A percentile compares a stretch with the other conserved stretches of the same genome.
phyloP scores from a whole-genome alignment of 2,329 filamentous ascomycete species.

The Pestalotiopsis sp. region DNA sequence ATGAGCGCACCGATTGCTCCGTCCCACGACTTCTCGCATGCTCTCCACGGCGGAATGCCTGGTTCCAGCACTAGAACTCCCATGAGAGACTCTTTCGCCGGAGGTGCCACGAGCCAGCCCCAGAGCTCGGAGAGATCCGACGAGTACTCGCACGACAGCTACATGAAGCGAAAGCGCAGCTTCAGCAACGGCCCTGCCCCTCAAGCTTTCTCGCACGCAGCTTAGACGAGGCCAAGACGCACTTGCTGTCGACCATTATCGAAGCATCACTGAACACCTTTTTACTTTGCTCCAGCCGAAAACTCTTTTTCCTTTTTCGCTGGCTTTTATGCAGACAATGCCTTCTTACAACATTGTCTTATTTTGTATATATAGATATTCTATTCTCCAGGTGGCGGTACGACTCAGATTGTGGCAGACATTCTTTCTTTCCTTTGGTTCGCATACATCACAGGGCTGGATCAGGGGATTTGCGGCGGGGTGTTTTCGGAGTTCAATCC shows the following conservation, averaged over 20 bases:
- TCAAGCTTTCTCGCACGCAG: constrained; percentile 31
- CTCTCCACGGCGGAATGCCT: constrained; percentile 46
- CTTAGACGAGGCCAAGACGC: constrained; percentile 17
- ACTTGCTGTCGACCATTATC: constrained; percentile 6
- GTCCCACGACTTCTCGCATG: constrained; percentile 54
- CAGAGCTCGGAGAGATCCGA: constrained; percentile 32
- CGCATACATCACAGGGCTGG: constrained; percentile 22
- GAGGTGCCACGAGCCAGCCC: constrained; percentile 30
- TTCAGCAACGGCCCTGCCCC: constrained; percentile 25
- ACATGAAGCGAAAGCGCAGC: constrained; percentile 34
- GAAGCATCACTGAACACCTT: not conserved
- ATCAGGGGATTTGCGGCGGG: constrained; percentile 14
- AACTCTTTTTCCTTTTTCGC: constrained; percentile 11
- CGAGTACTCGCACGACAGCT: constrained; percentile 31
- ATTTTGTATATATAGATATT: constrained; percentile 25
- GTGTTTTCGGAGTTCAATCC: not conserved
- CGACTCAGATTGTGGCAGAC: constrained; percentile 17
- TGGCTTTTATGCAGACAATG: constrained; percentile 21
- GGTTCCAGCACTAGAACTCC: constrained; percentile 43
- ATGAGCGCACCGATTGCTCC: constrained; percentile 58
- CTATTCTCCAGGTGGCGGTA: constrained; percentile 16
- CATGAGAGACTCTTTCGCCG: constrained; percentile 48
- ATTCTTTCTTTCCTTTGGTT: constrained; percentile 15
- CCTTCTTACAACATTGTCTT: constrained; percentile 25
- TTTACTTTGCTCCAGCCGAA: not conserved